These are phyloP conservation scores for Ganoderma sinense DNA, from an alignment of 1,284 basidiomycete genomes.

Conservation along the genomic window DNA sequence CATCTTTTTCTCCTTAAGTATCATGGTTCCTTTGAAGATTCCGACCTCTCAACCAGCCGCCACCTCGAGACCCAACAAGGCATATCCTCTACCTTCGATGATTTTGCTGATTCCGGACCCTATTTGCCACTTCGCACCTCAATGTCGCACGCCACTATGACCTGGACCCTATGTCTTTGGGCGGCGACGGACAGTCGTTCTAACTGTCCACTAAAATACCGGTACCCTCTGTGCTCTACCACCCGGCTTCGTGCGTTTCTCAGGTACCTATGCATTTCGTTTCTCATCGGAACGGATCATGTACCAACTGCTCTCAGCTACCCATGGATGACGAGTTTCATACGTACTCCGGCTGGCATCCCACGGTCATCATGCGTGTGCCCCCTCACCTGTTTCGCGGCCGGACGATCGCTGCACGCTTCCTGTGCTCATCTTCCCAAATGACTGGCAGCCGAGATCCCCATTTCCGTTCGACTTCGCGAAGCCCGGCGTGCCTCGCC, in stretches of 20 bases:
- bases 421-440: slow-evolving; percentile 6
- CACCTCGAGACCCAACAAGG: no score
- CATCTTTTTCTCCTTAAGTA: no score
- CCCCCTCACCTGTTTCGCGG: background rate
- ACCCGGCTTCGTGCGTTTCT: background rate
- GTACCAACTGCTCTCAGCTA: background rate
- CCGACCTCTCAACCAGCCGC: no score
- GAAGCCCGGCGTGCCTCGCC: slow-evolving; percentile 6
- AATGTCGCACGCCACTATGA: background rate
- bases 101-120: background rate
- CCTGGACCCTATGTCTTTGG: background rate
- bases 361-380: background rate
- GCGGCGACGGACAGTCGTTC: background rate
- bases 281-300: background rate
- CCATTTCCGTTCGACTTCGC: slow-evolving; percentile 10
- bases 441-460: slow-evolving; percentile 21
- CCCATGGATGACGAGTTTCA: background rate
- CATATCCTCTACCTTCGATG: no score
- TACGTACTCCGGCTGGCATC: background rate
- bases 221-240: background rate
- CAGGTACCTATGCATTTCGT: background rate
- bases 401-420: background rate
- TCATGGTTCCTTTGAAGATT: no score
- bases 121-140: background rate
- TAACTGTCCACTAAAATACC: background rate